Conservation (phyloP, 169 alveolate species). For the Perkinsus chesapeaki region DNA sequence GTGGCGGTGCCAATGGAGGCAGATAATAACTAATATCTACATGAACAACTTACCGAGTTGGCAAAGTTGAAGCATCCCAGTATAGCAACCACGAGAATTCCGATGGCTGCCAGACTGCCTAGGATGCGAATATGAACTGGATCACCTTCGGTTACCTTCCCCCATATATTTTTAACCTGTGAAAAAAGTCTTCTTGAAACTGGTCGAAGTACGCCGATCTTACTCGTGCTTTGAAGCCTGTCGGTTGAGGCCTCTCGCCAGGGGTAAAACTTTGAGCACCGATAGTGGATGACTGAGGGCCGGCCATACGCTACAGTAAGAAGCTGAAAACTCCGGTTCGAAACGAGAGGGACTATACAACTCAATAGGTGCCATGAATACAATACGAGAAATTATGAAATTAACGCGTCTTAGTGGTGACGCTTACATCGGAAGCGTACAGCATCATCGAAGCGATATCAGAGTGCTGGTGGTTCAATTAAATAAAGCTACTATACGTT, state of each 20-base stretch:
- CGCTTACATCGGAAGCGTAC: not conserved
- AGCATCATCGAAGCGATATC: no score
- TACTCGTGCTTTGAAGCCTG: not conserved
- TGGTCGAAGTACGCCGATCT: not conserved
- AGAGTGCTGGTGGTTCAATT: not conserved
- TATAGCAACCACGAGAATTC: not conserved
- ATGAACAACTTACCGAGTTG: not conserved
- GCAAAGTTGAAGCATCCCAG: not conserved
- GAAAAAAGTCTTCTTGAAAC: not conserved
- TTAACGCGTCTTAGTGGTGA: not conserved
- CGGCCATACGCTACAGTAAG: not conserved
- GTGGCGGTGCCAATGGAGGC: no score
- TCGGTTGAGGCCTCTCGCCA: not conserved
- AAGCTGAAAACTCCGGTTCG: not conserved
- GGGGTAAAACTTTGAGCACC: not conserved
- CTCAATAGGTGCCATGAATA: no score
- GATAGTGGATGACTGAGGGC: not conserved
- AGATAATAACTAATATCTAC: no score
- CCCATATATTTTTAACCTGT: not conserved
- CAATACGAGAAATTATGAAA: no score
- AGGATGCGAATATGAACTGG: not conserved
- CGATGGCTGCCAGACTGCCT: not conserved
- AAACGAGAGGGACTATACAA: no score
- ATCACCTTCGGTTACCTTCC: not conserved
- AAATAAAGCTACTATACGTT: not conserved